These are phyloP conservation scores for Sugiyamaella pinicola DNA, from an alignment of 1,139 yeast genomes.

Conservation along the genomic window DNA sequence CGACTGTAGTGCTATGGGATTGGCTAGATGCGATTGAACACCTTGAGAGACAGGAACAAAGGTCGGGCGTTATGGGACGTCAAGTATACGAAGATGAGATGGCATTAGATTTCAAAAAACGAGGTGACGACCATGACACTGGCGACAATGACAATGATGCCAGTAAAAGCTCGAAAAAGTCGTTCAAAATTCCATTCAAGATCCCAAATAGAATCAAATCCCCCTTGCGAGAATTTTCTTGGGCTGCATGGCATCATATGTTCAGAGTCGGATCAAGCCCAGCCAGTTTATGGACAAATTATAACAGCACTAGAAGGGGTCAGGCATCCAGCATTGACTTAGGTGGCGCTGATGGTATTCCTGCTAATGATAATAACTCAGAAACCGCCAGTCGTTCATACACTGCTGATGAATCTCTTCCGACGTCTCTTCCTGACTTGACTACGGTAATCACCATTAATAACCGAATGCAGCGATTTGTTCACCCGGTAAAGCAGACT, in stretches of 20 bases:
- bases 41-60: constrained; percentile 66
- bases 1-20: constrained; percentile 81
- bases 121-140: neutral
- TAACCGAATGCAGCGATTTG: constrained; percentile 12
- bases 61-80: constrained; percentile 79
- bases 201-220: constrained; percentile 3
- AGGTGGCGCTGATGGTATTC: neutral
- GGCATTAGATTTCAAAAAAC: constrained; percentile 19
- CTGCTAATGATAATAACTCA: neutral
- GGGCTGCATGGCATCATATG: constrained; percentile 13
- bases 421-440: constrained; percentile 1
- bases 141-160: neutral
- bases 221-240: constrained; percentile 1
- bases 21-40: constrained; percentile 77
- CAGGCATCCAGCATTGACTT: constrained; percentile 8
- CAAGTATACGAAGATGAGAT: constrained; percentile 28
- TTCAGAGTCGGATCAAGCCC: constrained; percentile 18
- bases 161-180: neutral
- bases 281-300: constrained; percentile 20
- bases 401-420: neutral
- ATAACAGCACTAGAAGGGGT: constrained; percentile 7
- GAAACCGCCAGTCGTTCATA: neutral
- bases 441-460: constrained; percentile 6
- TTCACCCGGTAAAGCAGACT: constrained; percentile 15
- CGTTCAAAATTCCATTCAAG: neutral